Conservation (phyloP, 2,329 filamentous ascomycete genomes). For the Clonostachys rhizophaga region DNA sequence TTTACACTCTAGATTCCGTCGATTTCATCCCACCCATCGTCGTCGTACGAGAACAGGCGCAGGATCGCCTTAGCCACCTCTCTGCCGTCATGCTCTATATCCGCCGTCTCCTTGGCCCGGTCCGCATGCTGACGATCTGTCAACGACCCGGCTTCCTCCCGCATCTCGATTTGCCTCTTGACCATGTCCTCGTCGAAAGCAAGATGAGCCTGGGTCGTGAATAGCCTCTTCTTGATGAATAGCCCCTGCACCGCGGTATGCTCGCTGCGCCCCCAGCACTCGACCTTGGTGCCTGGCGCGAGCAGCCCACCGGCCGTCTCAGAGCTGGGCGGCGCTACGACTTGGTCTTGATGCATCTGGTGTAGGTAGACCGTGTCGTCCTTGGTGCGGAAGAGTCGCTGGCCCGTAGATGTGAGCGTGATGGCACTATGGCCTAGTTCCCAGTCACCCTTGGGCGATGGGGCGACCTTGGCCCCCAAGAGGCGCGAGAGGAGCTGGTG, state of each 20-base stretch:
- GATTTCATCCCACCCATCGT: conserved; percentile 20
- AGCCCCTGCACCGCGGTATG: conserved; percentile 70
- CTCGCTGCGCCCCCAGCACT: conserved; percentile 58
- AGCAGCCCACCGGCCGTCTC: conserved; percentile 36
- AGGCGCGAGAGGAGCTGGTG: conserved; percentile 75
- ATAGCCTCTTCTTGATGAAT: conserved; percentile 59
- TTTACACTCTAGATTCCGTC: too few species aligned
- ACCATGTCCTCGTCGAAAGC: conserved; percentile 71
- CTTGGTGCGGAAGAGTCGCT: conserved; percentile 58
- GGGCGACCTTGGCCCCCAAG: conserved; percentile 61
- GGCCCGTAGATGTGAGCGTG: conserved; percentile 59
- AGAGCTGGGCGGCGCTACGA: conserved; percentile 53
- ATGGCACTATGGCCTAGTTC: conserved; percentile 66
- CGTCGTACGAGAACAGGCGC: conserved; percentile 45
- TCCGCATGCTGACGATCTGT: conserved; percentile 58
- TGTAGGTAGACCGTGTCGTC: conserved; percentile 49
- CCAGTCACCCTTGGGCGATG: conserved; percentile 63
- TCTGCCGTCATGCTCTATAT: conserved; percentile 66
- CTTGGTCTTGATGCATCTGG: conserved; percentile 78
- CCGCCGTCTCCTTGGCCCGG: conserved; percentile 57
- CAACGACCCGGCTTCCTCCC: conserved; percentile 55
- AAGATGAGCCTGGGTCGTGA: conserved; percentile 76
- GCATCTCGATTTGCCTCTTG: conserved; percentile 53
- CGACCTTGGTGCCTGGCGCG: conserved; percentile 30
- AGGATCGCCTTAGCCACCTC: conserved; percentile 63